phyloP scores from a whole-genome alignment of 441 rosid genomes.

The Populus trichocarpa region DNA sequence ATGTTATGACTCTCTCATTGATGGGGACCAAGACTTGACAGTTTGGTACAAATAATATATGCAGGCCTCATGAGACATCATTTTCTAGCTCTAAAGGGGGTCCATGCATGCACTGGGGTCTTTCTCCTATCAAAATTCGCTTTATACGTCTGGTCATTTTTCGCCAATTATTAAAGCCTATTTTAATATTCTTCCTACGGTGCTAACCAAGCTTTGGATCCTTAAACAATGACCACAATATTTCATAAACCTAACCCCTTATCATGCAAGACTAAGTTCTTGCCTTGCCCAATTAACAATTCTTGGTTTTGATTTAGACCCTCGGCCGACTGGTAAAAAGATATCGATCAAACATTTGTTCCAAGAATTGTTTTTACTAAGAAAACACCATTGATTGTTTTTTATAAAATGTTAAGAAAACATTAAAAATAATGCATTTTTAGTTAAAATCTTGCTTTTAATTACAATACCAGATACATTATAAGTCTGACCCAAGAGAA shows the following conservation, averaged over 20 bases:
- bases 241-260: constrained; percentile 18
- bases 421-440: too few species aligned
- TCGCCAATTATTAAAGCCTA: constrained; percentile 36
- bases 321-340: background rate
- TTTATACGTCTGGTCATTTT: constrained; percentile 33
- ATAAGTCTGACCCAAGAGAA: too few species aligned
- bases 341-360: background rate
- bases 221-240: background rate
- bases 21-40: constrained; percentile 31
- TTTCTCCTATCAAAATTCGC: constrained; percentile 36
- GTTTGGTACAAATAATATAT: constrained; percentile 30
- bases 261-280: background rate
- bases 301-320: background rate
- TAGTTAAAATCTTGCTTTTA: too few species aligned
- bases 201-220: constrained; percentile 25
- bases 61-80: constrained; percentile 22
- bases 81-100: constrained; percentile 4
- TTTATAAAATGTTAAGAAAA: too few species aligned
- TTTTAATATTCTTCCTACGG: constrained; percentile 22
- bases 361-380: background rate
- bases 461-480: too few species aligned
- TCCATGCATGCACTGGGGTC: constrained; percentile 19
- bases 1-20: constrained; percentile 6
- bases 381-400: too few species aligned
- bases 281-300: background rate